phyloP scores from a whole-genome alignment of 2,329 filamentous ascomycete genomes.

The Fusarium aywerte region DNA sequence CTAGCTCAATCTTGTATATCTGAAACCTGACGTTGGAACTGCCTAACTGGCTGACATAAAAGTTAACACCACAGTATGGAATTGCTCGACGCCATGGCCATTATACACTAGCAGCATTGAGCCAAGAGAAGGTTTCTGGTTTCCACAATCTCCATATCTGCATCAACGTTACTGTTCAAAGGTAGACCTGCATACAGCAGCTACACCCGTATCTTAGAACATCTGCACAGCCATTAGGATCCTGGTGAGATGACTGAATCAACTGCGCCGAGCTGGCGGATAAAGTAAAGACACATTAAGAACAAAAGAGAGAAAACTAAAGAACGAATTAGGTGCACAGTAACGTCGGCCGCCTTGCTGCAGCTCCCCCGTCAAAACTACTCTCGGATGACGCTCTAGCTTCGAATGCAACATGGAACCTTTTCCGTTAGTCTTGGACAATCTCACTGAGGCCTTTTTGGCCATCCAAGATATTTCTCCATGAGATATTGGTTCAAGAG shows the following conservation, averaged over 20 bases:
- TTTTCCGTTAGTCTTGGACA: conserved; percentile 22
- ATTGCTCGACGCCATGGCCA: neutral
- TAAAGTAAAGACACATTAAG: conserved; percentile 17
- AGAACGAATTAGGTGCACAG: conserved; percentile 31
- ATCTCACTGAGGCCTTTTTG: conserved; percentile 10
- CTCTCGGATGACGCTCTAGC: conserved; percentile 25
- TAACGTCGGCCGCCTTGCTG: conserved; percentile 37
- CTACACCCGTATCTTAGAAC: conserved; percentile 1
- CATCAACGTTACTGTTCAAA: conserved; percentile 2
- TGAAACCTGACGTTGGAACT: conserved; percentile 2
- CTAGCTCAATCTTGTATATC: conserved; percentile 1
- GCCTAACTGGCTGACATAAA: neutral
- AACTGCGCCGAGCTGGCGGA: conserved; percentile 15
- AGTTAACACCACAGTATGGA: neutral
- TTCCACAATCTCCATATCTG: neutral
- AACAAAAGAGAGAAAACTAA: neutral
- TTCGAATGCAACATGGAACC: conserved; percentile 34
- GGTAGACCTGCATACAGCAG: conserved; percentile 14
- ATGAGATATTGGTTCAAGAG: neutral
- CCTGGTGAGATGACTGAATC: conserved; percentile 12
- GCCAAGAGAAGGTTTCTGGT: neutral
- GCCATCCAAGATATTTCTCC: conserved; percentile 2
- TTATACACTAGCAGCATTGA: neutral
- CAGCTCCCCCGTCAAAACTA: conserved; percentile 27
- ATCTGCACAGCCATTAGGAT: conserved; percentile 7